Evolutionary conservation across 345 rosid genomes (phyloP), one percentile per base, ranked within the genome.

Genomic region (Citrus reticulata): DNA sequence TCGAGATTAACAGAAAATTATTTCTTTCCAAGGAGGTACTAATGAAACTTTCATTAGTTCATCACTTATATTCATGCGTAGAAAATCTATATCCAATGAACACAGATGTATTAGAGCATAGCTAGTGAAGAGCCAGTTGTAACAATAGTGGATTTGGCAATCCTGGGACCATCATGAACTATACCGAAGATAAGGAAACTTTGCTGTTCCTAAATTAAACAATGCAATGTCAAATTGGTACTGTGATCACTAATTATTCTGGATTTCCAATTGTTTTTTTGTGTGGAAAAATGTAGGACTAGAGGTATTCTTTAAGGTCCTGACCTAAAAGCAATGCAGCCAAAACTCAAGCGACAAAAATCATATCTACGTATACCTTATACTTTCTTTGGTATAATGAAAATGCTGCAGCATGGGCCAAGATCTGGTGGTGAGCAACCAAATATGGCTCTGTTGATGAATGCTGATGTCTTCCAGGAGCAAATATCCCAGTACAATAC

Each of bases 371-470:
- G 22, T 70, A 68, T 86, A 95, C 97, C 97, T 86, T 86, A 84
- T 91, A 95, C 81, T 91, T 93, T 73, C 80, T 83, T 81, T 85
- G 79, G 72, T 93, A 93, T 42, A 91, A 73, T 16, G 93, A 87
- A 73, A 92, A 96, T 54, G 95, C 92, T 54, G 85, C 84, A 60
- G 93, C 95, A 89, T 95, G 98, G 61, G 98, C 91, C 86, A 95
- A 82, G 64, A 95, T 79, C 85, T 87, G 94, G 83, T 95, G 88
- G 79, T 93, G 98, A 5, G 97, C 80, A 6, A 68, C 98, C 85
- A 93, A 85, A 81, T 93, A 93, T 54, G 98, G 98, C 72, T 91
- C 98, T 29, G 84, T 80, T 72, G 88, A 81, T n/a, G 94, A 86
- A 87, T 81, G 78, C 25, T 90, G 94, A 59, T 86, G 65, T 75